A percentile compares a stretch with the other conserved stretches of the same genome.
phyloP scores from a whole-genome alignment of 768 basidiomycete species.

The Punctularia strigosozonata region DNA sequence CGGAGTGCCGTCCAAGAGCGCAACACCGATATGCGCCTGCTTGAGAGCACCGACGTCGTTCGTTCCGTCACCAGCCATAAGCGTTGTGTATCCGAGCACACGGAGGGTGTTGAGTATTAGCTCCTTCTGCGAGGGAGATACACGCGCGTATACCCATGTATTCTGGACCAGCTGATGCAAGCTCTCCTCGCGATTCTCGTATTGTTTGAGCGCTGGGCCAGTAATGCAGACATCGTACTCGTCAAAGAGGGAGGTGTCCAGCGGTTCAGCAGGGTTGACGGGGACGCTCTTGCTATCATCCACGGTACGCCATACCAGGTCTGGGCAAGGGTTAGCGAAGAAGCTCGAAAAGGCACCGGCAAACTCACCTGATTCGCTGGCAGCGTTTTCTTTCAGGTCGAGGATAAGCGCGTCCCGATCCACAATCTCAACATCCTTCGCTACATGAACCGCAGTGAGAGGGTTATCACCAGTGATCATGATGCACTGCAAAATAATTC shows the following conservation, averaged over 20 bases:
- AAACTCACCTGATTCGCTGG: slow-evolving; percentile 52
- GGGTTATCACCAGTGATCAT: slow-evolving; percentile 99
- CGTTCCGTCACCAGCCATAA: slow-evolving; percentile 99
- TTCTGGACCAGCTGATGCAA: slow-evolving; percentile 93
- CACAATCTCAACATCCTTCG: slow-evolving; percentile 92
- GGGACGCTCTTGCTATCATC: slow-evolving; percentile 85
- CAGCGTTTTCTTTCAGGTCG: slow-evolving; percentile 75
- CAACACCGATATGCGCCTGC: slow-evolving; percentile 95
- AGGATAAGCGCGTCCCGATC: slow-evolving; percentile 91
- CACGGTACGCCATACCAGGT: slow-evolving; percentile 88
- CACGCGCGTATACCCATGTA: slow-evolving; percentile 97
- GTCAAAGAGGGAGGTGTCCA: slow-evolving; percentile 69
- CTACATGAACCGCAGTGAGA: slow-evolving; percentile 92
- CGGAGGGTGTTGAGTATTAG: slow-evolving; percentile 87
- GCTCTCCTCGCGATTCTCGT: slow-evolving; percentile 57
- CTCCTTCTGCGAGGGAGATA: slow-evolving; percentile 94
- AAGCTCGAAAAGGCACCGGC: neutral
- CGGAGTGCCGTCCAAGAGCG: slow-evolving; percentile 78
- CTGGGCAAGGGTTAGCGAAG: slow-evolving; percentile 15
- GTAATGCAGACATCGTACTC: slow-evolving; percentile 96
- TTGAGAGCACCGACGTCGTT: slow-evolving; percentile 98
- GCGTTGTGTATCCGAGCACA: slow-evolving; percentile 77
- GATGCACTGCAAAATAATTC: slow-evolving; percentile 53
- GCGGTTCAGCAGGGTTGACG: slow-evolving; percentile 66
- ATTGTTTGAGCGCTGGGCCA: slow-evolving; percentile 87